Evolutionary conservation across 495 filamentous ascomycete species (phyloP).

Genomic region (Cladorrhinum samala): DNA sequence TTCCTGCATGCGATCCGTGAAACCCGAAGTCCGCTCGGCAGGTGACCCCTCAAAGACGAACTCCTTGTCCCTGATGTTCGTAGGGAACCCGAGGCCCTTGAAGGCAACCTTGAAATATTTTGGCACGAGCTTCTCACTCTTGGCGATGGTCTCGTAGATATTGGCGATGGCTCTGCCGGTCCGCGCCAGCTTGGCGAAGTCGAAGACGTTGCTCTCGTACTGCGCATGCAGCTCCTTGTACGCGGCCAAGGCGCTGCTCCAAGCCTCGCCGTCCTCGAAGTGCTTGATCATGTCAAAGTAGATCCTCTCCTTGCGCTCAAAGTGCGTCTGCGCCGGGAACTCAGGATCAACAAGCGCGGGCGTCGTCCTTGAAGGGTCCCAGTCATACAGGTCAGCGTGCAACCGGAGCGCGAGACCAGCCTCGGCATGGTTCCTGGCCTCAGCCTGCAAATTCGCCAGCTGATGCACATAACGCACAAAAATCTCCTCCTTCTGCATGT

Average conservation of each 20-base stretch:
- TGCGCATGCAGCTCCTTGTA: slow-evolving; percentile 87
- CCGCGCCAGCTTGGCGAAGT: slow-evolving; percentile 85
- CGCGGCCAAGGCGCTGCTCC: slow-evolving; percentile 81
- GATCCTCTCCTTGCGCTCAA: slow-evolving; percentile 86
- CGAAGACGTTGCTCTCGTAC: slow-evolving; percentile 83
- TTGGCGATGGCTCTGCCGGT: slow-evolving; percentile 87
- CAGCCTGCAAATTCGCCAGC: slow-evolving; percentile 70
- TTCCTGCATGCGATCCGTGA: slow-evolving; percentile 89
- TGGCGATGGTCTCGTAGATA: slow-evolving; percentile 81
- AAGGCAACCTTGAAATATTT: slow-evolving; percentile 92
- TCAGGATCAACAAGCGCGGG: slow-evolving; percentile 63
- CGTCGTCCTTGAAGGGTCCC: slow-evolving; percentile 69
- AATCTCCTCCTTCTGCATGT: slow-evolving; percentile 96
- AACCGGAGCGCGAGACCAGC: slow-evolving; percentile 85
- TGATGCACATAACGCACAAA: slow-evolving; percentile 97
- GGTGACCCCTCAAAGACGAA: slow-evolving; percentile 83
- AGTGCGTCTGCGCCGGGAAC: slow-evolving; percentile 78
- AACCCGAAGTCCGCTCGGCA: slow-evolving; percentile 68
- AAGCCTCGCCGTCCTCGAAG: slow-evolving; percentile 87
- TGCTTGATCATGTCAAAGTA: slow-evolving; percentile 93
- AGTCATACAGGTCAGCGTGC: slow-evolving; percentile 89
- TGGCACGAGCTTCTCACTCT: slow-evolving; percentile 67
- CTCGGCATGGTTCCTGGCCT: slow-evolving; percentile 75
- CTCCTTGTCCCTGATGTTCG: slow-evolving; percentile 76
- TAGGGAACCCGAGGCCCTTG: slow-evolving; percentile 84